phyloP scores from a whole-genome alignment of 2,329 filamentous ascomycete genomes.

The Paracoccidioides lutzii region DNA sequence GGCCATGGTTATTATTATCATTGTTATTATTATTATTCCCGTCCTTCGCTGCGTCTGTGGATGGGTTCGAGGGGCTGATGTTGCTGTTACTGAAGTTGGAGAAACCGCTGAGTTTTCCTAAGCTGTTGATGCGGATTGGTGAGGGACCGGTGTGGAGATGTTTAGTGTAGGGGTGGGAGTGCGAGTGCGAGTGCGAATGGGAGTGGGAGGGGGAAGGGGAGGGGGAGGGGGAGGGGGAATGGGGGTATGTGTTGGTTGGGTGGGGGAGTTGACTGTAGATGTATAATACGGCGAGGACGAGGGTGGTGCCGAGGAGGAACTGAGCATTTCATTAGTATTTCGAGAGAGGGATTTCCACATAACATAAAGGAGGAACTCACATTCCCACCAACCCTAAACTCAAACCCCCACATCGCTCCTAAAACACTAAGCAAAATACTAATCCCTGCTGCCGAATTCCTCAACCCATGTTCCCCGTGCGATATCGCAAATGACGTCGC shows the following conservation, averaged over 20 bases:
- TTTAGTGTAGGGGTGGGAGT: constrained; percentile 18
- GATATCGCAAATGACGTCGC: constrained; percentile 71
- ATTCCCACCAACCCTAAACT: constrained; percentile 57
- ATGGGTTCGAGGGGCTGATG: background rate
- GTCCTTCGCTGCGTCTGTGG: constrained; percentile 36
- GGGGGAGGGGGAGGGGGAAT: too few relatives aligned
- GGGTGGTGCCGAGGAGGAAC: constrained; percentile 68
- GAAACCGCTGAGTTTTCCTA: constrained; percentile 47
- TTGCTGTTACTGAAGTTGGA: background rate
- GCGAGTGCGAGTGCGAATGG: too few relatives aligned
- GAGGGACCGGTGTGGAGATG: constrained; percentile 33
- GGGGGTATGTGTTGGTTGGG: constrained; percentile 31
- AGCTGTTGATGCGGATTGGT: constrained; percentile 49
- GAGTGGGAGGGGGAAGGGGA: too few relatives aligned
- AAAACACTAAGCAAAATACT: constrained; percentile 81
- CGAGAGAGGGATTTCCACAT: background rate
- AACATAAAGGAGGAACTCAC: constrained; percentile 40
- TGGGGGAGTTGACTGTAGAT: constrained; percentile 45
- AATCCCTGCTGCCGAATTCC: constrained; percentile 86
- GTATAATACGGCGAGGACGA: constrained; percentile 73
- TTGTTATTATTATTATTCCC: constrained; percentile 26
- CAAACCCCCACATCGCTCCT: constrained; percentile 74
- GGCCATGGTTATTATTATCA: too few relatives aligned
- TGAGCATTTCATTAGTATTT: constrained; percentile 24
- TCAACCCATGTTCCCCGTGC: constrained; percentile 78